Percentiles rank a stretch among this genome's conserved stretches.
Conservation (phyloP, 768 basidiomycete genomes). For the Lactarius quietus region DNA sequence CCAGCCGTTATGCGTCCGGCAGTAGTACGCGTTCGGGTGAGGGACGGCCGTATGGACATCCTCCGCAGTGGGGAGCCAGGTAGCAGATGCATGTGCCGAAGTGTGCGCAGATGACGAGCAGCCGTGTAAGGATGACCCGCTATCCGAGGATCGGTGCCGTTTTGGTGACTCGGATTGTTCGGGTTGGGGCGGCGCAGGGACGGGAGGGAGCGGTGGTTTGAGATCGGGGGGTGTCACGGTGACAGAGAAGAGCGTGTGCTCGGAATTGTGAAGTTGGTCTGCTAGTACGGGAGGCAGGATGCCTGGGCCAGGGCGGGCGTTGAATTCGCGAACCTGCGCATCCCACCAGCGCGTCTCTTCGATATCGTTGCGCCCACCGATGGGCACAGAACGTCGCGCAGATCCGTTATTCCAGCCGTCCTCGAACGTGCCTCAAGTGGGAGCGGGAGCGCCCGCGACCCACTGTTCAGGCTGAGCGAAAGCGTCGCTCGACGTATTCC, state of each 20-base stretch:
- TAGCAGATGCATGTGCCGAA: constrained; percentile 22
- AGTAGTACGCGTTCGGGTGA: constrained; percentile 81
- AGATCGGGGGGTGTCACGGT: constrained; percentile 39
- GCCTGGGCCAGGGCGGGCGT: constrained; percentile 63
- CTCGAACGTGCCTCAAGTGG: constrained; percentile 16
- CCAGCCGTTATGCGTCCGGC: constrained; percentile 80
- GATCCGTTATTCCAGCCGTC: constrained; percentile 22
- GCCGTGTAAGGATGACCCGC: constrained; percentile 17
- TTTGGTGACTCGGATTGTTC: constrained; percentile 10
- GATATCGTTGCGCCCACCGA: constrained; percentile 55
- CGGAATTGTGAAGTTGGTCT: constrained; percentile 64
- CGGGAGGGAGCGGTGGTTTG: constrained; percentile 28
- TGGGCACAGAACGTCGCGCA: constrained; percentile 36
- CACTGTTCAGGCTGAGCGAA: constrained; percentile 21
- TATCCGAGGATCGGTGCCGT: constrained; percentile 11
- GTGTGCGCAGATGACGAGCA: constrained; percentile 26
- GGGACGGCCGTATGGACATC: constrained; percentile 69
- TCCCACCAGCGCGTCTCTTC: constrained; percentile 77
- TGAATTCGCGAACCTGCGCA: constrained; percentile 41
- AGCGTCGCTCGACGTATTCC: constrained; percentile 9
- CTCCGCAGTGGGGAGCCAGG: constrained; percentile 48
- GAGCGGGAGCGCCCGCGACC: constrained; percentile 13
- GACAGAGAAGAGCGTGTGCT: constrained; percentile 68
- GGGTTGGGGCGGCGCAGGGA: constrained; percentile 28
- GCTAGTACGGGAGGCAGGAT: constrained; percentile 65